A percentile compares a stretch with the other conserved stretches of the same genome.
phyloP scores from a whole-genome alignment of 169 alveolate genomes.

The Eimeria zaria region DNA sequence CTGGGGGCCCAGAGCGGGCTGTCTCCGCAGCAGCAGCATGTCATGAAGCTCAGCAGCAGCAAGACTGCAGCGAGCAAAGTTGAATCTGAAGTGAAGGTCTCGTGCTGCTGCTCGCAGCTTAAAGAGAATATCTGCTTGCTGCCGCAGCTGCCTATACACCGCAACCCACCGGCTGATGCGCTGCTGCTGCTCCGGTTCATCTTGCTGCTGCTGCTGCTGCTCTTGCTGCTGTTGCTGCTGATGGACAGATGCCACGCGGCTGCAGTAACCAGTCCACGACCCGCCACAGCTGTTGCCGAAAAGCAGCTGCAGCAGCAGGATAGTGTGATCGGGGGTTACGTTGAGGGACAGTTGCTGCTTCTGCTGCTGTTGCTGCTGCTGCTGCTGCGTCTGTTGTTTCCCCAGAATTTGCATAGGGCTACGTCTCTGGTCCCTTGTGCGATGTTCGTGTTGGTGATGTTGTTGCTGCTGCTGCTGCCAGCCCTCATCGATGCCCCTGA shows the following conservation, averaged over 20 bases:
- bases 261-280: not conserved
- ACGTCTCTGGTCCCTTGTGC: not conserved
- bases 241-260: not conserved
- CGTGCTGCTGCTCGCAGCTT: conserved; percentile 29
- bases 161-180: conserved; percentile 26
- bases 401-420: not conserved
- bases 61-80: conserved; percentile 48
- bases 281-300: conserved; percentile 41
- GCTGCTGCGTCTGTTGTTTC: conserved; percentile 14
- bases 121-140: conserved; percentile 31
- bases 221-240: conserved; percentile 2
- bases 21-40: conserved; percentile 74
- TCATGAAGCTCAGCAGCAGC: conserved; percentile 75
- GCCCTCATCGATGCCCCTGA: conserved; percentile 27
- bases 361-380: conserved; percentile 68
- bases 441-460: not conserved
- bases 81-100: conserved; percentile 24
- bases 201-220: conserved; percentile 32
- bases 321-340: not conserved
- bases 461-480: conserved; percentile 52
- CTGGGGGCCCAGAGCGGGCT: not conserved
- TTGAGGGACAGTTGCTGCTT: conserved; percentile 58
- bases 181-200: conserved; percentile 23
- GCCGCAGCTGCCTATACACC: conserved; percentile 63
- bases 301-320: conserved; percentile 64